Percentiles rank a stretch among this genome's conserved stretches.
Evolutionary conservation across 1,284 basidiomycete species (phyloP).

Genomic region (Apiotrichum gamsii): DNA sequence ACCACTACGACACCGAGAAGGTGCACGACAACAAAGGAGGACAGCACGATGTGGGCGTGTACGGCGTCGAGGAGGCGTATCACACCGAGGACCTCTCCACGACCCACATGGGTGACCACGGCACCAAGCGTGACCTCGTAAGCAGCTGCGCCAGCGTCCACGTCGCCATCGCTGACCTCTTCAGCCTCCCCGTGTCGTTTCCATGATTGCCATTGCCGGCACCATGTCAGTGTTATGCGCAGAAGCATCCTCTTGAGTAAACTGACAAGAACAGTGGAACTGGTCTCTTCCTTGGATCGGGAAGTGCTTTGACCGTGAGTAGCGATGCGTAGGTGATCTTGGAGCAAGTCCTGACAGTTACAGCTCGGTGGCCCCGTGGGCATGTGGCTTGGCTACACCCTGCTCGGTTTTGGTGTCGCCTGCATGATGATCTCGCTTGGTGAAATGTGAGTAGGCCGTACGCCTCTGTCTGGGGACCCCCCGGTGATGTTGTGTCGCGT

Average conservation of each 20-base stretch:
- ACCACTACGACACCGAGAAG: too few relatives aligned
- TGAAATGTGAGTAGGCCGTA: conserved; percentile 12
- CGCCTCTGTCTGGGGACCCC: too few relatives aligned
- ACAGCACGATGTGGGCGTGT: not conserved
- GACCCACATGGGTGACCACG: conserved; percentile 7
- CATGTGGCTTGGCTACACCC: conserved; percentile 28
- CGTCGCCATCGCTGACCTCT: not conserved
- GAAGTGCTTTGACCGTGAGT: conserved; percentile 47
- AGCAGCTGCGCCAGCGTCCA: not conserved
- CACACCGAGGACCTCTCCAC: conserved; percentile 2
- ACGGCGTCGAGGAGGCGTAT: not conserved
- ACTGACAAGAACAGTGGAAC: too few relatives aligned
- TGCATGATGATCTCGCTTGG: conserved; percentile 16
- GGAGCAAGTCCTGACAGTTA: not conserved
- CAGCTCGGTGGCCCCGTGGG: conserved; percentile 48
- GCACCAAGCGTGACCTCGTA: conserved; percentile 4
- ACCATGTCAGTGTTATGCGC: too few relatives aligned
- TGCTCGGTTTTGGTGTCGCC: conserved; percentile 19
- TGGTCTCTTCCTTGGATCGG: conserved; percentile 49
- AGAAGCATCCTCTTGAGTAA: too few relatives aligned
- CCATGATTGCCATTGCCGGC: conserved; percentile 47
- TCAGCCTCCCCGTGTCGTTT: conserved; percentile 7
- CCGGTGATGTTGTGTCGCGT: too few relatives aligned
- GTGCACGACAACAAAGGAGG: not conserved
- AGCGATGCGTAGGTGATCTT: conserved; percentile 41